A percentile compares a stretch with the other conserved stretches of the same genome.
These are phyloP conservation scores for Giardia muris DNA, from an alignment of 208 protist genomes.

Conservation along the genomic window DNA sequence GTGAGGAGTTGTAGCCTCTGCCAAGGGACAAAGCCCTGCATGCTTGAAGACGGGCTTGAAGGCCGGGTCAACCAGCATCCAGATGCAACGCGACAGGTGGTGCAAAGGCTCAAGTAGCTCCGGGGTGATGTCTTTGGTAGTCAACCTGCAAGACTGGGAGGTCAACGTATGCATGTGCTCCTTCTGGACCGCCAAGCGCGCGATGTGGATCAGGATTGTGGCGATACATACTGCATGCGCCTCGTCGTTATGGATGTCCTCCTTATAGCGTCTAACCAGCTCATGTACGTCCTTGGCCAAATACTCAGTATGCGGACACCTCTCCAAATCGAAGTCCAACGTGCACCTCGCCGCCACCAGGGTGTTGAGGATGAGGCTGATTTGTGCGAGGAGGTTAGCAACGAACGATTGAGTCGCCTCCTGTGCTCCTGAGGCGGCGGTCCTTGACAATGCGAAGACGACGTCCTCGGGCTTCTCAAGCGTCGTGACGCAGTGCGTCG, in stretches of 20 bases:
- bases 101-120: neutral
- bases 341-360: neutral
- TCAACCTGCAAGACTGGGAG: neutral
- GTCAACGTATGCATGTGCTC: neutral
- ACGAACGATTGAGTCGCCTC: neutral
- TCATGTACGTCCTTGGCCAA: neutral
- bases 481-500: too few relatives aligned
- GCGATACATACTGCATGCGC: neutral
- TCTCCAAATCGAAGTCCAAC: neutral
- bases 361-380: neutral
- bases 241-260: neutral
- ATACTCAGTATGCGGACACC: neutral
- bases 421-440: too few relatives aligned
- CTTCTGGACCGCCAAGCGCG: neutral
- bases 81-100: neutral
- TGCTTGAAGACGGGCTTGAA: neutral
- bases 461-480: too few relatives aligned
- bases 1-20: neutral
- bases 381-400: neutral
- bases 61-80: neutral
- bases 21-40: neutral
- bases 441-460: too few relatives aligned
- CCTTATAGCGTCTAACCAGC: neutral
- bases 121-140: neutral
- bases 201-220: neutral